Base-by-base conservation (phyloP, 1,284 basidiomycete species). In the Ceratobasidium sp. region DNA sequence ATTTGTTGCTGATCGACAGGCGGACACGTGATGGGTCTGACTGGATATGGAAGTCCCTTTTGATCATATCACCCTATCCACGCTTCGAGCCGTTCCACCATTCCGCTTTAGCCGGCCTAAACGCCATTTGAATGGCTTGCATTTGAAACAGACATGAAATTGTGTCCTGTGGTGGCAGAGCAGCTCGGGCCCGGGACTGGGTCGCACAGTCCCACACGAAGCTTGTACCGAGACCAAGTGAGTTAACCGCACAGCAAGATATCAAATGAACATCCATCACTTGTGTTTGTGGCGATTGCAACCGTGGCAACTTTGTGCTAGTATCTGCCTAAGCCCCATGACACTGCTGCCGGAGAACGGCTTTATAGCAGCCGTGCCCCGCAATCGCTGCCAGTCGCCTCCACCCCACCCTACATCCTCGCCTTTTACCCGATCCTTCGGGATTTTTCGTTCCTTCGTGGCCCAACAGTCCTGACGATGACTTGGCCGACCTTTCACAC, bases 401-500 rank as follows among this genome's bases (percentile, higher is more conserved):
- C 36, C 36, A 9, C 36, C 36, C 36, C 36, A 8, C 36, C 8
- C 1, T 38, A 38, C 11, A 38, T 38, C 8, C n/a, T 38, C 30
- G 2, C 30, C 30, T 33, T 33, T 6, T 33, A 6, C 9, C 36
- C 36, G 9, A 38, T 38, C 36, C 36, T 38, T 8, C 36, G 36
- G 36, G 36, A 38, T 38, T 33, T 3, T 33, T 33, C 36, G 36
- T 38, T 38, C 36, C 5, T 38, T 38, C 36, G 36, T 38, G 36
- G 9, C 36, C 36, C 36, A 11, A 38, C 4, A 38, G 36, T 38
- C 36, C 36, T 38, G 8, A 38, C 36, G 8, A 38, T 40, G 44
- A 60, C 59, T 54, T 70, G 67, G 67, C 67, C 67, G 56, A 70
- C 54, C 4, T 70, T 70, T 25, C 30, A 60, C 16, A 70, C 67